Evolutionary conservation across 1,284 basidiomycete species (phyloP), one percentile per base, ranked within the genome.

Genomic region (Leccinum ambiguum): DNA sequence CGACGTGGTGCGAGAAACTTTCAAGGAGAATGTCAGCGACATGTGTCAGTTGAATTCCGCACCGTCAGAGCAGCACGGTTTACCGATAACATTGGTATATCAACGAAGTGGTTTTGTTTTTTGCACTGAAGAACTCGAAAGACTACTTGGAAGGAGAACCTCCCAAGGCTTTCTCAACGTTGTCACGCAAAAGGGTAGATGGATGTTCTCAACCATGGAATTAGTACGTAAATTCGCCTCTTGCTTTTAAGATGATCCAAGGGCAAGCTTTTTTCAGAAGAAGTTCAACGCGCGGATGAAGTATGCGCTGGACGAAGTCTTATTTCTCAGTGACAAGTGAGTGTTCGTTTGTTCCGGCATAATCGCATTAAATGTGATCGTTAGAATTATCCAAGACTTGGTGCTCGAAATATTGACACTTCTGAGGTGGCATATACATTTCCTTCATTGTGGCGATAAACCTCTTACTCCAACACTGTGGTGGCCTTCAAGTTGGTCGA

Each of bases 1-100:
- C 11, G 96, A 98, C 69, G 92, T 98, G 4, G 96, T 96, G 1
- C 86, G 96, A 8, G 91, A 94, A 73, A 96, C 96, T 0, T 94
- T 91, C 79, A 92, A 91, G 71, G 96, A 97, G 74, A 96, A 96
- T 69, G 82, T 95, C 16, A 84, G 86, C 3, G 95, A 97, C 71
- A 94, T 96, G 59, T 86, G 88, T 67, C 82, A 87, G 61, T 79
- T 95, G 45, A 86, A 84, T 66, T 79, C 80, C 10, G 78, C 77
- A 0, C 77, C 93, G 6, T 80, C 84, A 2, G 84, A 90, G 64
- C 79, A 85, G 64, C 84, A 92, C 68, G 81, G 80, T 3, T 76
- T 95, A 2, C 87, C 89, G 0, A 73, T 94, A 14, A 81, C 82
- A 3, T 77, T 93, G 5, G 78, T 87, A 4, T 91, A 92, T 72